Evolutionary conservation across 148 eudicot species (phyloP), one percentile per base, ranked within the genome.

Genomic region (Chenopodium berlandieri): DNA sequence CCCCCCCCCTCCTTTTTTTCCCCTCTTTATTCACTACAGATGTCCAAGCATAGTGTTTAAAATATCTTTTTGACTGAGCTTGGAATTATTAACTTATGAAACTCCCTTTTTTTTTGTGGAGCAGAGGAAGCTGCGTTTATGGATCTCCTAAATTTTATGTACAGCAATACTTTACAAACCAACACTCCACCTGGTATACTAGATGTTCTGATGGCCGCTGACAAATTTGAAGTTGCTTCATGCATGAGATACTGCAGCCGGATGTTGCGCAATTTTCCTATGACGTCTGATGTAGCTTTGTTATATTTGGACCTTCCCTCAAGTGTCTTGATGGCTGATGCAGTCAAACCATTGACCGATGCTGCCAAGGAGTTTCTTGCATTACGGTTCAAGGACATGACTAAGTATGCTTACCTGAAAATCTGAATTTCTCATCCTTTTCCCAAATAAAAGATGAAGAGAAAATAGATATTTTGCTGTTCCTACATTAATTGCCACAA

Each of bases 181-280:
- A 87, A 82, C 78, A 80, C 83, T 11, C 83, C 89, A 64, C 71
- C 90, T 82, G 94, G 89, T 82, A 76, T 94, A 84, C 84, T 94
- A 76, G 95, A 93, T 84, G 92, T 94, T 80, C 88, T 94, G 71
- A 92, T 94, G 92, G 91, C 91, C 82, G 98, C 98, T 32, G 91
- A 91, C 79, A 91, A 94, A 77, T 94, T 84, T 58, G 94, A 90
- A 83, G 96, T 94, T 78, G 86, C 94, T 68, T 94, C 97, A 54
- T 94, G 98, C 87, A 91, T 91, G 93, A 86, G 89, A 84, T 85
- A 91, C 70, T 92, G 98, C 85, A 88, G 94, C 79, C 87, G 76
- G 60, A 76, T 85, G 56, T 83, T 94, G 82, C 84, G 87, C 27
- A 86, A 86, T 46, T 79, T 85, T 71, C 83, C 93, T 52, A 94